Evolutionary conservation across 768 basidiomycete genomes (phyloP).

Genomic region (Boletales sp.): DNA sequence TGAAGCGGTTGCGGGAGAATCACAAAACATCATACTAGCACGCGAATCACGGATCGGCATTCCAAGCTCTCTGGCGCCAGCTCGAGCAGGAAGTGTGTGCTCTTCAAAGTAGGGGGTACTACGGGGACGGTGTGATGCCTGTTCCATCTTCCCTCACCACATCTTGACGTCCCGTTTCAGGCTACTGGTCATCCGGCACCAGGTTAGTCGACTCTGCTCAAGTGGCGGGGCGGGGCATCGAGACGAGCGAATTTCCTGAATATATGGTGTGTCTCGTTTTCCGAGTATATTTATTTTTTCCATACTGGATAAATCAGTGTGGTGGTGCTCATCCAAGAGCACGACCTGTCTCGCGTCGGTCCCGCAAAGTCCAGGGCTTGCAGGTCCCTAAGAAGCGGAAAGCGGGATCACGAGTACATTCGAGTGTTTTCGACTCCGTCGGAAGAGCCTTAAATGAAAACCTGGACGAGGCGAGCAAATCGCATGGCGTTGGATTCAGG

Average conservation of each 20-base stretch:
- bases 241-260: conserved; percentile 64
- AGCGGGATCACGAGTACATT: conserved; percentile 63
- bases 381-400: conserved; percentile 70
- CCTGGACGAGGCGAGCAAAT: conserved; percentile 33
- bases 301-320: conserved; percentile 44
- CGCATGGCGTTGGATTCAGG: conserved; percentile 59
- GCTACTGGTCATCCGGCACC: conserved; percentile 79
- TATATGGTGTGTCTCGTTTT: conserved; percentile 51
- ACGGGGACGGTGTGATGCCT: conserved; percentile 62
- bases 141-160: not conserved
- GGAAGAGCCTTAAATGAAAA: conserved; percentile 52
- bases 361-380: conserved; percentile 51
- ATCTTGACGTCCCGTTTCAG: conserved; percentile 33
- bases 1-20: not conserved
- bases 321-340: conserved; percentile 71
- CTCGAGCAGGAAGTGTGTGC: conserved; percentile 62
- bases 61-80: conserved; percentile 71
- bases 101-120: conserved; percentile 74
- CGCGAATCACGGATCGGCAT: conserved; percentile 75
- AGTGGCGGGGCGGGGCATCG: conserved; percentile 48
- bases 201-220: conserved; percentile 63
- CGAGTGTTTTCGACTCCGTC: conserved; percentile 55
- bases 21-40: conserved; percentile 41
- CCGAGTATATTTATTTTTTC: not conserved
- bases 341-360: conserved; percentile 47